Conservation (phyloP, 1,139 yeast species). For the Geotrichum phurueaensis region DNA sequence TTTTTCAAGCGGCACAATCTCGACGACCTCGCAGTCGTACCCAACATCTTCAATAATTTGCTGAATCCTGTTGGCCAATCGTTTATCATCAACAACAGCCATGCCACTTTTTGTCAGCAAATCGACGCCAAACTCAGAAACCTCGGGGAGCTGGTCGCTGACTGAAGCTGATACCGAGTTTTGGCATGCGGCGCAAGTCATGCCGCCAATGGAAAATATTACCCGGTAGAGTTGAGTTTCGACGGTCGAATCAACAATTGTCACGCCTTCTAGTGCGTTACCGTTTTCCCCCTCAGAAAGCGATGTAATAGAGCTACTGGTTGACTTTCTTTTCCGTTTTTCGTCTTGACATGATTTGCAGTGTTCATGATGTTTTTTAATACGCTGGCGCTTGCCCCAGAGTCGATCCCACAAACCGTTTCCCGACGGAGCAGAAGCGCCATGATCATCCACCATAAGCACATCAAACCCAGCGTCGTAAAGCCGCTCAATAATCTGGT, state of each 20-base stretch:
- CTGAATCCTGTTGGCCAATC: conserved; percentile 46
- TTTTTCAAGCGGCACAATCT: conserved; percentile 50
- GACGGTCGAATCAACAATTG: conserved; percentile 19
- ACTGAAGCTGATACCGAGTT: conserved; percentile 44
- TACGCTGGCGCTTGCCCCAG: conserved; percentile 21
- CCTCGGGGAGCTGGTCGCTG: conserved; percentile 35
- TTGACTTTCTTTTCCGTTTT: not conserved
- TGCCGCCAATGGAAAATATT: conserved; percentile 52
- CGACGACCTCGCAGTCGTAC: conserved; percentile 51
- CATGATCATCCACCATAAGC: conserved; percentile 21
- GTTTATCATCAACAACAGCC: conserved; percentile 41
- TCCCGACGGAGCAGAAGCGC: conserved; percentile 15
- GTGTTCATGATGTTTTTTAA: conserved; percentile 34
- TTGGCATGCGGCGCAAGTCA: conserved; percentile 62
- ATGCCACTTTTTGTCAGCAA: conserved; percentile 34
- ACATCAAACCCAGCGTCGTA: conserved; percentile 32
- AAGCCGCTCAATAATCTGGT: conserved; percentile 2
- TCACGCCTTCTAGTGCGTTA: conserved; percentile 14
- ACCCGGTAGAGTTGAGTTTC: conserved; percentile 40
- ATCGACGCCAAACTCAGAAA: conserved; percentile 34
- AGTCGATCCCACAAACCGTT: conserved; percentile 21
- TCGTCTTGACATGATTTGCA: conserved; percentile 37
- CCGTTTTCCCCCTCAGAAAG: conserved; percentile 8
- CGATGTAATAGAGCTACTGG: not conserved
- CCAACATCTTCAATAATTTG: conserved; percentile 50